These are phyloP conservation scores for Botryotinia convoluta DNA, from an alignment of 2,329 filamentous ascomycete species.

Conservation along the genomic window DNA sequence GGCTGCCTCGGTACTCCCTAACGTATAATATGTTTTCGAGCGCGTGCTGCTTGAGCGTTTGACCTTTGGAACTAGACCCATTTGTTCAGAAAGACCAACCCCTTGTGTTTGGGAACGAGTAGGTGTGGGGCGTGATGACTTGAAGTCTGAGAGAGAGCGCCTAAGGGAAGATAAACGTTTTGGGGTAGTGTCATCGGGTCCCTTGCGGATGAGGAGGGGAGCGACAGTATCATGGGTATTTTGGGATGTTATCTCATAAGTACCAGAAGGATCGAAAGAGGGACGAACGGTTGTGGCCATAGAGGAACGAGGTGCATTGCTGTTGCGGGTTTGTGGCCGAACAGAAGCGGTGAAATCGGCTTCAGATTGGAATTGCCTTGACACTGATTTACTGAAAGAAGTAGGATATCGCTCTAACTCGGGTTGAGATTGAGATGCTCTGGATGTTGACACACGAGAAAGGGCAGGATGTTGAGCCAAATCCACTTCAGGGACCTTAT, in stretches of 20 bases:
- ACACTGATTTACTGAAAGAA: not conserved
- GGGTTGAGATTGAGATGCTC: not conserved
- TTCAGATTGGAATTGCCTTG: not conserved
- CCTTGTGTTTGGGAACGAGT: not conserved
- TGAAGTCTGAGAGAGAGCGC: conserved; percentile 4
- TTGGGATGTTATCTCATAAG: not conserved
- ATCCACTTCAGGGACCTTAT: not conserved
- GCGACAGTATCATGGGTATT: conserved; percentile 6
- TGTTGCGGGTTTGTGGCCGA: not conserved
- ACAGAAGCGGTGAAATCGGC: not conserved
- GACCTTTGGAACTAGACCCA: not conserved
- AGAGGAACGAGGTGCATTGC: not conserved
- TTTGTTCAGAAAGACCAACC: not conserved
- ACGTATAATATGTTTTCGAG: conserved; percentile 4
- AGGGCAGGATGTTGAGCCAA: not conserved
- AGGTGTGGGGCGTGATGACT: not conserved
- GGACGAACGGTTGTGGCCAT: not conserved
- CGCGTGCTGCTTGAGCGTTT: not conserved
- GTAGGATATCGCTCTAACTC: not conserved
- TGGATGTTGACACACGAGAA: no score
- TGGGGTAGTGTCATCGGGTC: not conserved
- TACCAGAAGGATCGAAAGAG: not conserved
- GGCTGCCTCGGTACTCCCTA: not conserved
- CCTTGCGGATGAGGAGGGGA: not conserved
- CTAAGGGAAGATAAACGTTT: conserved; percentile 3